Evolutionary conservation across 2,329 filamentous ascomycete genomes (phyloP).

Genomic region (Sphaerulina musiva): DNA sequence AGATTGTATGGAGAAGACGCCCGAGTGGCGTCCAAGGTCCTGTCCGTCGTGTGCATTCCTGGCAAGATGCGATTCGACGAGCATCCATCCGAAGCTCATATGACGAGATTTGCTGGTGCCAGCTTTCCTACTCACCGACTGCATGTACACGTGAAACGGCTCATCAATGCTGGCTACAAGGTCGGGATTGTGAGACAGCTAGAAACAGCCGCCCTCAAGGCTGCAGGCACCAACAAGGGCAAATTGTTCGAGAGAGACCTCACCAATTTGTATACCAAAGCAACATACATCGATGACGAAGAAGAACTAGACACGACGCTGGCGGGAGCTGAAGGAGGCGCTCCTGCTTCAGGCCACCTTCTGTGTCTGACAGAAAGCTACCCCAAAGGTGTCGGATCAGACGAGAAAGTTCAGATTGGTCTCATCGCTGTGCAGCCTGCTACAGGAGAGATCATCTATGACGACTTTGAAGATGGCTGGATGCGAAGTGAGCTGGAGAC

Average conservation of each 20-base stretch:
- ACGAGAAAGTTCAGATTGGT: slow-evolving; percentile 88
- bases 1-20: slow-evolving; percentile 96
- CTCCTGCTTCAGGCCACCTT: slow-evolving; percentile 71
- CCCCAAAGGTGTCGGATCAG: slow-evolving; percentile 71
- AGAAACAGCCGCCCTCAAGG: slow-evolving; percentile 92
- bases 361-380: slow-evolving; percentile 84
- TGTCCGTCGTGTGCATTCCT: slow-evolving; percentile 93
- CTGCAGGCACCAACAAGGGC: slow-evolving; percentile 88
- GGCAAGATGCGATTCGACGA: slow-evolving; percentile 94
- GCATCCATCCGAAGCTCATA: slow-evolving; percentile 83
- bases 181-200: slow-evolving; percentile 91
- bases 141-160: slow-evolving; percentile 85
- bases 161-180: slow-evolving; percentile 89
- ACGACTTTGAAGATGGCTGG: slow-evolving; percentile 93
- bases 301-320: slow-evolving; percentile 63
- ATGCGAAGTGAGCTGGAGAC: slow-evolving; percentile 97
- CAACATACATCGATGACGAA: slow-evolving; percentile 91
- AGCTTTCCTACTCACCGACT: slow-evolving; percentile 90
- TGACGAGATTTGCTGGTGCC: slow-evolving; percentile 86
- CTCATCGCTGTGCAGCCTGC: slow-evolving; percentile 91
- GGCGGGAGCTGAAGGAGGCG: slow-evolving; percentile 50
- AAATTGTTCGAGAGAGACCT: slow-evolving; percentile 86
- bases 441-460: slow-evolving; percentile 92
- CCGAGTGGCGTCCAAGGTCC: slow-evolving; percentile 75
- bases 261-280: slow-evolving; percentile 96